Evolutionary conservation across 805 yeast genomes (phyloP).

Genomic region (Kodamaea sagamina): DNA sequence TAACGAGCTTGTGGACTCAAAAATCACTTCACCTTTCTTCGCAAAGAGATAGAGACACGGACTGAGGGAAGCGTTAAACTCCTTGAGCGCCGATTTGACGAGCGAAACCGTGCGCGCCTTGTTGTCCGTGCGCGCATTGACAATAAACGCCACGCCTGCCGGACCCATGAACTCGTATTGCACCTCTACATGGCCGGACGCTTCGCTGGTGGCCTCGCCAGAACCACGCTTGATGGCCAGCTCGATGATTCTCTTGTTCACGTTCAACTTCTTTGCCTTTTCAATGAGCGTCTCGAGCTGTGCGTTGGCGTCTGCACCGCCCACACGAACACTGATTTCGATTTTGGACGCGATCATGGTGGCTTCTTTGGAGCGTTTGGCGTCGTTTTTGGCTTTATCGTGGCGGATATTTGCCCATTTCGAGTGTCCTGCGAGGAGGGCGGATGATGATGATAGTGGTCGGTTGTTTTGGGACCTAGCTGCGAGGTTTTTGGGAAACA

Average conservation of each 20-base stretch:
- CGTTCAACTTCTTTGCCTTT: slow-evolving; percentile 71
- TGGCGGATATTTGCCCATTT: slow-evolving; percentile 96
- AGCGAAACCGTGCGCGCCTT: slow-evolving; percentile 77
- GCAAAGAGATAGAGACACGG: slow-evolving; percentile 81
- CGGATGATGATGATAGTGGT: slow-evolving; percentile 19
- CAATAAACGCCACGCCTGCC: slow-evolving; percentile 82
- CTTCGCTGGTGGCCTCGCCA: slow-evolving; percentile 57
- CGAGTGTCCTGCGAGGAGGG: slow-evolving; percentile 72
- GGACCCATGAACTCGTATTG: slow-evolving; percentile 91
- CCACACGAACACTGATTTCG: slow-evolving; percentile 72
- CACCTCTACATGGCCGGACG: slow-evolving; percentile 47
- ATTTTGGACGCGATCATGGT: slow-evolving; percentile 73
- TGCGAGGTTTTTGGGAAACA: too few species aligned
- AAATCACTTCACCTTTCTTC: slow-evolving; percentile 68
- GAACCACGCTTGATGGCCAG: slow-evolving; percentile 83
- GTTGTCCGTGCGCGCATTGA: slow-evolving; percentile 88
- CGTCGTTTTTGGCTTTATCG: slow-evolving; percentile 91
- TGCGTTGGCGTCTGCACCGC: slow-evolving; percentile 62
- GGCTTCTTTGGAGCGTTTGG: slow-evolving; percentile 66
- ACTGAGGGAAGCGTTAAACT: slow-evolving; percentile 66
- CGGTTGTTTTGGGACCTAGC: neutral
- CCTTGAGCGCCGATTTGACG: slow-evolving; percentile 73
- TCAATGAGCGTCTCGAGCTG: slow-evolving; percentile 76
- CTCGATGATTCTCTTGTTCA: slow-evolving; percentile 83
- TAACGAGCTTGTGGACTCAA: slow-evolving; percentile 47